Conservation (phyloP, 805 yeast genomes). For the Kregervanrija delftensis region DNA sequence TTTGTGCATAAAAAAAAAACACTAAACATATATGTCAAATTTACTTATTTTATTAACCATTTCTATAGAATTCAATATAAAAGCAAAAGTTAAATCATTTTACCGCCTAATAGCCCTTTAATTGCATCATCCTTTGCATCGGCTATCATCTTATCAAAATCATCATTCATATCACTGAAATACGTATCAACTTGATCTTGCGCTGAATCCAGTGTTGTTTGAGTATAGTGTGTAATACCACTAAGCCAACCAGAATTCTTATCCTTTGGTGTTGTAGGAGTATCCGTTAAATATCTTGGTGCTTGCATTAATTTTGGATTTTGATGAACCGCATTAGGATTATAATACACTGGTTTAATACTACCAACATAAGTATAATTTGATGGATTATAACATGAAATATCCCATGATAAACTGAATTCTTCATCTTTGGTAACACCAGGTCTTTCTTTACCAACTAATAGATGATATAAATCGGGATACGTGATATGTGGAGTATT, state of each 20-base stretch:
- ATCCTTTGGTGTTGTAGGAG: constrained; percentile 12
- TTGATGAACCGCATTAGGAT: constrained; percentile 27
- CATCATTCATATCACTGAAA: constrained; percentile 24
- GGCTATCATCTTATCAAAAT: constrained; percentile 23
- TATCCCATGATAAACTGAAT: constrained; percentile 46
- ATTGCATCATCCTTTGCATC: constrained; percentile 25
- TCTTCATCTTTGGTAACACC: constrained; percentile 37
- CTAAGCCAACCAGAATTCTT: constrained; percentile 10
- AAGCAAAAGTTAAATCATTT: constrained; percentile 1
- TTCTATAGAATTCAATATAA: no score
- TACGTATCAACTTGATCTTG: constrained; percentile 19
- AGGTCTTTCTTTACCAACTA: constrained; percentile 73
- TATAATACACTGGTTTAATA: constrained; percentile 25
- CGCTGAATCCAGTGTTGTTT: constrained; percentile 18
- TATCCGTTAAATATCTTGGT: constrained; percentile 4
- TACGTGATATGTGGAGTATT: constrained; percentile 59
- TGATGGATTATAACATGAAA: constrained; percentile 31
- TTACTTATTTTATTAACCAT: no score
- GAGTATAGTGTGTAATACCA: constrained; percentile 13
- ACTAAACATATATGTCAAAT: no score
- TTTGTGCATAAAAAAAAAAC: no score
- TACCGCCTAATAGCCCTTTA: constrained; percentile 21
- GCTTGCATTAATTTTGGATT: constrained; percentile 17
- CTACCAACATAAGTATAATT: constrained; percentile 23
- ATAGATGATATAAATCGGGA: constrained; percentile 54